These are phyloP conservation scores for Drosera spatulata DNA, from an alignment of 179 eudicot genomes.

Conservation along the genomic window DNA sequence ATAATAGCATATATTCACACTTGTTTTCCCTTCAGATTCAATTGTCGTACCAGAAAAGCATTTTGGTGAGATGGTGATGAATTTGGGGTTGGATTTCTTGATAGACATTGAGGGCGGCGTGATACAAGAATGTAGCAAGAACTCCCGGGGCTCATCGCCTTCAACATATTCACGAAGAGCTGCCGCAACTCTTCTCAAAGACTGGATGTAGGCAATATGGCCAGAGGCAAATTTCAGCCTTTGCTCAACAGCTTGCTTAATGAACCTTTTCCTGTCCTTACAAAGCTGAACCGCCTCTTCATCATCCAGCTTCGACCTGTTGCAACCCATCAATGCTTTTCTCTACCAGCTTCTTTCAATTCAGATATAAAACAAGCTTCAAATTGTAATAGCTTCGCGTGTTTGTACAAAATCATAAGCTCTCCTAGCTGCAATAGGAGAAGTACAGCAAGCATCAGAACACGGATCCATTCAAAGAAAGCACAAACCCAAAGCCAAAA, in stretches of 20 bases:
- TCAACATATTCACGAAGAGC: slow-evolving; percentile 84
- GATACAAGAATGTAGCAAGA: slow-evolving; percentile 45
- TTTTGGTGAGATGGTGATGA: slow-evolving; percentile 67
- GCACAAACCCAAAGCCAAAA: too few species aligned
- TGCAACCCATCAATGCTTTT: slow-evolving; percentile 67
- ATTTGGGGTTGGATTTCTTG: slow-evolving; percentile 47
- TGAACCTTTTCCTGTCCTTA: slow-evolving; percentile 75
- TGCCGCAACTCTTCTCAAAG: slow-evolving; percentile 68
- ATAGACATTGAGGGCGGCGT: slow-evolving; percentile 45
- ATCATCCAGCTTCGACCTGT: slow-evolving; percentile 84
- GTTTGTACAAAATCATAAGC: slow-evolving; percentile 30
- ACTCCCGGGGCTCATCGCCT: slow-evolving; percentile 80
- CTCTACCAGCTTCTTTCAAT: slow-evolving; percentile 4
- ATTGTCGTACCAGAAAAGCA: slow-evolving; percentile 47
- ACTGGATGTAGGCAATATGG: slow-evolving; percentile 74
- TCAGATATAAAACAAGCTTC: slow-evolving; percentile 4
- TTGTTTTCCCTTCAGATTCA: slow-evolving; percentile 35
- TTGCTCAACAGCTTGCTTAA: slow-evolving; percentile 86
- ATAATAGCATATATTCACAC: slow-evolving; percentile 50
- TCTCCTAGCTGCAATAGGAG: slow-evolving; percentile 15
- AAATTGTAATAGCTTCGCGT: slow-evolving; percentile 13
- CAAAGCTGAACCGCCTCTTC: slow-evolving; percentile 92
- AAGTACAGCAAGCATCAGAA: too few species aligned
- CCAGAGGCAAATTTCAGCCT: slow-evolving; percentile 64
- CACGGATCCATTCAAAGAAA: too few species aligned